Conservation (phyloP, 108 stramenopile genomes). For the Skeletonema menzelii region DNA sequence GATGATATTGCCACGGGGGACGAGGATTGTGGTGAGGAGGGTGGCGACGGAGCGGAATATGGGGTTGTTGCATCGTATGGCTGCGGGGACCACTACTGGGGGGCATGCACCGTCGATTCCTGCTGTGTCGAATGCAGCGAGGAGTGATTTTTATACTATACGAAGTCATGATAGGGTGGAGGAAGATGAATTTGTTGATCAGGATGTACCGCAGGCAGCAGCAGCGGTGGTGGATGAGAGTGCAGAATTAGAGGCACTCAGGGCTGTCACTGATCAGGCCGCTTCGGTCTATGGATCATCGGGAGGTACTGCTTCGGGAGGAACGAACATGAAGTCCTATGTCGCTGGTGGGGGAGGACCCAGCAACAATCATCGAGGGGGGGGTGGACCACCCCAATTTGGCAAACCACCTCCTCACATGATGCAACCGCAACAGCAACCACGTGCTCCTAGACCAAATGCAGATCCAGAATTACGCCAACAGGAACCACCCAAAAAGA, state of each 20-base stretch:
- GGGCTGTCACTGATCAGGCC: constrained; percentile 73
- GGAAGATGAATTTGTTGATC: constrained; percentile 71
- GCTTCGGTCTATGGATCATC: constrained; percentile 24
- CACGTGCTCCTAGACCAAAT: constrained; percentile 54
- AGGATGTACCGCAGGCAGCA: not conserved
- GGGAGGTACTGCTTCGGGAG: constrained; percentile 2
- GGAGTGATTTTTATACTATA: constrained; percentile 76
- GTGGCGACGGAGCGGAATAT: constrained; percentile 70
- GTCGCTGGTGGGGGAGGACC: constrained; percentile 6
- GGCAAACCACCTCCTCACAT: constrained; percentile 26
- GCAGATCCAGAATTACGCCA: constrained; percentile 83
- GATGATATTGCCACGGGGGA: constrained; percentile 76
- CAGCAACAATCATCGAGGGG: not conserved
- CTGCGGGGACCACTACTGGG: no score
- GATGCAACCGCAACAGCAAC: constrained; percentile 11
- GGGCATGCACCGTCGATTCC: no score
- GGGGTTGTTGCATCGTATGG: constrained; percentile 77
- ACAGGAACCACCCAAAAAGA: constrained; percentile 67
- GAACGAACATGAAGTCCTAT: constrained; percentile 39
- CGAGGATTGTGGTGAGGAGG: constrained; percentile 74
- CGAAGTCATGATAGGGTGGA: constrained; percentile 57
- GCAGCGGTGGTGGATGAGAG: constrained; percentile 45
- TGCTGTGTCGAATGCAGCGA: no score
- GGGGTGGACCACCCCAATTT: constrained; percentile 15
- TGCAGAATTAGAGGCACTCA: constrained; percentile 74